Conservation (phyloP, 371 early-diverging fungal genomes). For the Mucor plumbeus region DNA sequence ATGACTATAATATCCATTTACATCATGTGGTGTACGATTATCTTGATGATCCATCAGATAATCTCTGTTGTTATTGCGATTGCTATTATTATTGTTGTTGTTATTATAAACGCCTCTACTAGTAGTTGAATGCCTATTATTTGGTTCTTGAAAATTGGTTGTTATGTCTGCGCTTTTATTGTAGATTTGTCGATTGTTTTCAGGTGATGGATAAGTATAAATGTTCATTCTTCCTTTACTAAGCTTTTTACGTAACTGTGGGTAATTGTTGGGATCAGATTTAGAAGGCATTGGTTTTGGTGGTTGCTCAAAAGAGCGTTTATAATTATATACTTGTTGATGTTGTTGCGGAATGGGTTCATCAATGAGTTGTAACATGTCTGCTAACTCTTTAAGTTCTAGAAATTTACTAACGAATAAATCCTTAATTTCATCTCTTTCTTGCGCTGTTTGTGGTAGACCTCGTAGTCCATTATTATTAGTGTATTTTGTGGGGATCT, state of each 20-base stretch:
- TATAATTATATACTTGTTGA: neutral
- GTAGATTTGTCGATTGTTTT: neutral
- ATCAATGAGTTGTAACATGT: slow-evolving; percentile 18
- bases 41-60: neutral
- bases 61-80: neutral
- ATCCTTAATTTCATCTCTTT: slow-evolving; percentile 22
- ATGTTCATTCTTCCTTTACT: neutral
- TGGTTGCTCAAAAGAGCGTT: neutral
- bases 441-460: neutral
- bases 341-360: neutral
- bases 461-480: neutral
- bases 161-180: neutral
- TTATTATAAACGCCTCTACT: neutral
- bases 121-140: neutral
- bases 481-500: neutral
- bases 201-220: slow-evolving; percentile 2
- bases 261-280: slow-evolving; percentile 7
- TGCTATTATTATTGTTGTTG: no score
- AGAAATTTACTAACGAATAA: slow-evolving; percentile 14
- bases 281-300: slow-evolving; percentile 12
- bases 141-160: neutral
- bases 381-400: slow-evolving; percentile 24
- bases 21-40: slow-evolving; percentile 1
- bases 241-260: neutral
- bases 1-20: neutral